Percentiles rank a stretch among this genome's conserved stretches.
Evolutionary conservation across 768 basidiomycete genomes (phyloP).

Genomic region (Obba rivulosa): DNA sequence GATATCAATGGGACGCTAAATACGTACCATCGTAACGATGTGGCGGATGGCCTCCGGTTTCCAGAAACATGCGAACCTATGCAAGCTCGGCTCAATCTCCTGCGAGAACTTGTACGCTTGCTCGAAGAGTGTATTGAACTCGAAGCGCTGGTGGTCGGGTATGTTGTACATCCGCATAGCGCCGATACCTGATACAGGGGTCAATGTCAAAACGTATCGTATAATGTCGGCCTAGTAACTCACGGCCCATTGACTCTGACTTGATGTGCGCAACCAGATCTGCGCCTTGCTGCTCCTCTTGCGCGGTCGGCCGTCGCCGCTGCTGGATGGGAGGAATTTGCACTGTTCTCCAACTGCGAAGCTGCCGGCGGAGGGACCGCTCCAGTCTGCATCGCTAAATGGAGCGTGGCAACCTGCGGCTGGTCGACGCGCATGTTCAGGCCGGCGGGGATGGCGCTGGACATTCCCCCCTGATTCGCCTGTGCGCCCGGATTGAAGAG

Average conservation of each 20-base stretch:
- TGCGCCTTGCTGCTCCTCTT: conserved; percentile 5
- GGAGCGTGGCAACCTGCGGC: background rate
- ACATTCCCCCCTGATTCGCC: background rate
- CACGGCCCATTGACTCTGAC: background rate
- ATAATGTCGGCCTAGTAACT: background rate
- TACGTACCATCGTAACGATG: conserved; percentile 50
- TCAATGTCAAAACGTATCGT: background rate
- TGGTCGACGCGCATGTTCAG: background rate
- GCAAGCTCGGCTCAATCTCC: conserved; percentile 49
- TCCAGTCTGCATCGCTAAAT: background rate
- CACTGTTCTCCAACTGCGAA: background rate
- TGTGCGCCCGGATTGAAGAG: background rate
- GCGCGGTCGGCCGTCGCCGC: conserved; percentile 1
- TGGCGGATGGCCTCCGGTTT: conserved; percentile 44
- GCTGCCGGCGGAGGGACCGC: background rate
- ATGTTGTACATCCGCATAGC: conserved; percentile 34
- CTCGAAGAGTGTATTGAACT: conserved; percentile 48
- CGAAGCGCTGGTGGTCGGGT: conserved; percentile 47
- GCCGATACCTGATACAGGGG: conserved; percentile 3
- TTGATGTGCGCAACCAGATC: conserved; percentile 7
- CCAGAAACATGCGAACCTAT: conserved; percentile 42
- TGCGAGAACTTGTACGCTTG: conserved; percentile 36
- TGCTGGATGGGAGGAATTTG: background rate
- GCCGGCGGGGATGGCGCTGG: background rate
- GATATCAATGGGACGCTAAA: conserved; percentile 8